Evolutionary conservation across 148 eudicot genomes (phyloP), one percentile per base, ranked within the genome.

Genomic region (Cornus florida): DNA sequence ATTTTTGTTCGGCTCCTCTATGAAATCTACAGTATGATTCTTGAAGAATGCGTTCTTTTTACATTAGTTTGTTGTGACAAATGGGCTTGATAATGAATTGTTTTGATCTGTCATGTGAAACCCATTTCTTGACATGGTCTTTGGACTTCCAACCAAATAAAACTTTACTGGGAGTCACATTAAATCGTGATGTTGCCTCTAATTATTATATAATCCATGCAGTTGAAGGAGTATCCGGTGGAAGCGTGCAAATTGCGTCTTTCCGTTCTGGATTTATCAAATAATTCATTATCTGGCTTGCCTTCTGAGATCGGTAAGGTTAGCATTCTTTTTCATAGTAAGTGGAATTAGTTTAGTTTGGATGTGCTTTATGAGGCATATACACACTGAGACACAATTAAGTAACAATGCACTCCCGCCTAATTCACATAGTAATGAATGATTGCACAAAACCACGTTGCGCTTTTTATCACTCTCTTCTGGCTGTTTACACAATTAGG

Each of bases 261-360:
- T 72, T 90, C 93, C 69, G 90, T 92, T 67, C 90, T 97, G 57
- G 98, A 97, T 85, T 85, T 97, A 57, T 97, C 99, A 74, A 97
- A 97, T 82, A 97, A 97, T 83, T 91, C 98, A 38, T 84, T 97
- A 35, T 94, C 99, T 68, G 95, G 99, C 69, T 89, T 97, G 87
- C 99, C 99, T 66, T 88, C 94, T 66, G 94, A 97, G 87, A 94
- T 97, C 81, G 99, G 99, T 97, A 89, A 84, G 89, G 72, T 73
- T 75, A 76, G 83, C 76, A 60, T 79, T n/a, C 75, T 69, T 68
- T 69, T 74, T 66, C 19, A 13, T 17, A 31, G 68, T 17, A 43
- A 24, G 71, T 57, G 24, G 69, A 28, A 59, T 43, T 20, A 39
- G 17, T 77, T 67, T 66, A 35, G n/a, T 73, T 16, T 64, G 60